Conservation (phyloP, 345 rosid genomes). For the Hibiscus mutabilis region DNA sequence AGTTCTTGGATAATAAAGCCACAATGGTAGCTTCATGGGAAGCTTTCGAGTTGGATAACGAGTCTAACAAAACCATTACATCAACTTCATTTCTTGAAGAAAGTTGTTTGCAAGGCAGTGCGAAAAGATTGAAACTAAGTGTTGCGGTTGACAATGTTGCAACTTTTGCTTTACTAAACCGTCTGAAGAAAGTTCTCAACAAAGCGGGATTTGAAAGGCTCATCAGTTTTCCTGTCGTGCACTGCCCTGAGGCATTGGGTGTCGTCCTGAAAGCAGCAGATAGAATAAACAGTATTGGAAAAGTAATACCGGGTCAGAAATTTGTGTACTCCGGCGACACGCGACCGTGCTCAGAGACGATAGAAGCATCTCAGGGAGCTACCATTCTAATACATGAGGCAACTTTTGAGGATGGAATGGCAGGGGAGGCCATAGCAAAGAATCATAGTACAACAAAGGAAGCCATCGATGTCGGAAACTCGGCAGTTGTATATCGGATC, state of each 20-base stretch:
- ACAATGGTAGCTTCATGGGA: constrained; percentile 55
- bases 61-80: constrained; percentile 12
- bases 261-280: constrained; percentile 59
- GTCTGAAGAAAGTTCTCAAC: constrained; percentile 46
- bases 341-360: constrained; percentile 70
- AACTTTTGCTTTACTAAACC: constrained; percentile 33
- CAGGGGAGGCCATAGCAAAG: constrained; percentile 77
- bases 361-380: constrained; percentile 70
- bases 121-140: neutral
- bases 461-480: constrained; percentile 68
- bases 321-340: constrained; percentile 93
- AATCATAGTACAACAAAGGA: constrained; percentile 98
- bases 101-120: constrained; percentile 51
- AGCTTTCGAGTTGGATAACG: constrained; percentile 28
- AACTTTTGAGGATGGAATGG: constrained; percentile 83
- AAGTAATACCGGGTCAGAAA: constrained; percentile 85
- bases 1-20: constrained; percentile 76
- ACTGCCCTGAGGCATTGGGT: constrained; percentile 89
- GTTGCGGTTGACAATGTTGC: constrained; percentile 31
- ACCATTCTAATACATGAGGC: constrained; percentile 96
- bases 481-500: constrained; percentile 59
- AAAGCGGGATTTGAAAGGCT: constrained; percentile 56
- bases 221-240: constrained; percentile 88
- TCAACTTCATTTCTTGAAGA: constrained; percentile 25
- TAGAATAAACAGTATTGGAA: constrained; percentile 54